Evolutionary conservation across 2,329 filamentous ascomycete genomes (phyloP).

Genomic region (Elsinoe necatrix): DNA sequence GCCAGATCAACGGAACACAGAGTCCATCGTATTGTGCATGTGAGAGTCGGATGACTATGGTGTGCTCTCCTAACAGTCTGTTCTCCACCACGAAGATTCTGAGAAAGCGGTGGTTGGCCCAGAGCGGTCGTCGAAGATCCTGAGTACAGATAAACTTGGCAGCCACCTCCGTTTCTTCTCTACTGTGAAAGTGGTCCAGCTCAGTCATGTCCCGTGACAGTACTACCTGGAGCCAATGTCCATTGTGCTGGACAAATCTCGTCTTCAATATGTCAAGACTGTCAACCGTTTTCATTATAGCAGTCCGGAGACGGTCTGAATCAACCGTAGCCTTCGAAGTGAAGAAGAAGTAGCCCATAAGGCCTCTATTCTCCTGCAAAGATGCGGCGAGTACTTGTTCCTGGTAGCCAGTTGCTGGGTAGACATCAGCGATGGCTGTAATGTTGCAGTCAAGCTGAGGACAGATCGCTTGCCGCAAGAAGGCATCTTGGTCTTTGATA

Average conservation of each 20-base stretch:
- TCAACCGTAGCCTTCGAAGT: constrained; percentile 49
- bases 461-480: neutral
- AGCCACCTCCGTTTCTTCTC: constrained; percentile 9
- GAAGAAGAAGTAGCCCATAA: constrained; percentile 56
- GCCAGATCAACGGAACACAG: constrained; percentile 20
- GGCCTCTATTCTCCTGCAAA: constrained; percentile 50
- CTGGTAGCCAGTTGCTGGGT: constrained; percentile 23
- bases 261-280: constrained; percentile 45
- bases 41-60: constrained; percentile 26
- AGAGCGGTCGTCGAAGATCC: constrained; percentile 16
- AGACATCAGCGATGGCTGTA: constrained; percentile 22
- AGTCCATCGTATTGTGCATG: constrained; percentile 37
- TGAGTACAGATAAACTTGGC: constrained; percentile 13
- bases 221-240: constrained; percentile 35
- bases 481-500: neutral
- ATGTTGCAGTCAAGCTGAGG: neutral
- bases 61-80: constrained; percentile 22
- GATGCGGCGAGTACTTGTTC: constrained; percentile 44
- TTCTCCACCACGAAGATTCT: constrained; percentile 21
- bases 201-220: constrained; percentile 32
- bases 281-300: constrained; percentile 49
- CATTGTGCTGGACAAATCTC: constrained; percentile 36
- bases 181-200: constrained; percentile 18
- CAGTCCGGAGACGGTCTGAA: constrained; percentile 39
- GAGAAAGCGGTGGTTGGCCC: constrained; percentile 18